These are phyloP conservation scores for Pleurotus eryngii DNA, from an alignment of 768 basidiomycete genomes.

Conservation along the genomic window DNA sequence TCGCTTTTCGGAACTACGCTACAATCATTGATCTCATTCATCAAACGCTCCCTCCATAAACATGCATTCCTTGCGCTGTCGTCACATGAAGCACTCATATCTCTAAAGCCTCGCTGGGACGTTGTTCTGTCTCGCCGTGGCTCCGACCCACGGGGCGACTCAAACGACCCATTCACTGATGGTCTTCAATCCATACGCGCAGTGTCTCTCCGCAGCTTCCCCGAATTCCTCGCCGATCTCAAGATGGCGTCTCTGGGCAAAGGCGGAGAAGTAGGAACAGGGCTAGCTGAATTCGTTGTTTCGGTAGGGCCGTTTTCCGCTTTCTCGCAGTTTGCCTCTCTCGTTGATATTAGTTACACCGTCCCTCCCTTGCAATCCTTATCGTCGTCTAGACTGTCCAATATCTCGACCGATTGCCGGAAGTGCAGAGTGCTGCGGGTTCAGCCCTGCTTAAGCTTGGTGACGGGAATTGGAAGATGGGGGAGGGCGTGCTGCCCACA, in stretches of 20 bases:
- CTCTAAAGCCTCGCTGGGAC: slow-evolving; percentile 65
- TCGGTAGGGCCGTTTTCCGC: slow-evolving; percentile 36
- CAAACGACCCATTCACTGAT: slow-evolving; percentile 70
- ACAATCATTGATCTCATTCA: slow-evolving; percentile 56
- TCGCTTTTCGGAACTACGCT: slow-evolving; percentile 64
- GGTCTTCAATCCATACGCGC: slow-evolving; percentile 60
- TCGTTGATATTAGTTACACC: slow-evolving; percentile 3
- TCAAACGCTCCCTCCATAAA: slow-evolving; percentile 76
- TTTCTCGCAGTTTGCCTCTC: not conserved
- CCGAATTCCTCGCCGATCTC: slow-evolving; percentile 78
- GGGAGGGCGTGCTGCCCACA: slow-evolving; percentile 58
- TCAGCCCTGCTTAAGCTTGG: slow-evolving; percentile 68
- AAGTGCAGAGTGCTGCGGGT: slow-evolving; percentile 64
- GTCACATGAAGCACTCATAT: slow-evolving; percentile 56
- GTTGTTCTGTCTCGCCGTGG: slow-evolving; percentile 53
- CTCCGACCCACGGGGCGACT: slow-evolving; percentile 32
- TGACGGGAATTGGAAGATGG: slow-evolving; percentile 93
- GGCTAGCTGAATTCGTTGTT: slow-evolving; percentile 57
- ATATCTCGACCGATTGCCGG: slow-evolving; percentile 68
- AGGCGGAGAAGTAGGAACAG: slow-evolving; percentile 59
- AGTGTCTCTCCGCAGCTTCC: slow-evolving; percentile 77
- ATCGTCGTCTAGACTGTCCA: slow-evolving; percentile 49
- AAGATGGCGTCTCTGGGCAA: slow-evolving; percentile 59
- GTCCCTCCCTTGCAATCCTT: not conserved
- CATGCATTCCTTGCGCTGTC: slow-evolving; percentile 79